Conservation (phyloP, 768 basidiomycete genomes). For the Suillus ampliporus region DNA sequence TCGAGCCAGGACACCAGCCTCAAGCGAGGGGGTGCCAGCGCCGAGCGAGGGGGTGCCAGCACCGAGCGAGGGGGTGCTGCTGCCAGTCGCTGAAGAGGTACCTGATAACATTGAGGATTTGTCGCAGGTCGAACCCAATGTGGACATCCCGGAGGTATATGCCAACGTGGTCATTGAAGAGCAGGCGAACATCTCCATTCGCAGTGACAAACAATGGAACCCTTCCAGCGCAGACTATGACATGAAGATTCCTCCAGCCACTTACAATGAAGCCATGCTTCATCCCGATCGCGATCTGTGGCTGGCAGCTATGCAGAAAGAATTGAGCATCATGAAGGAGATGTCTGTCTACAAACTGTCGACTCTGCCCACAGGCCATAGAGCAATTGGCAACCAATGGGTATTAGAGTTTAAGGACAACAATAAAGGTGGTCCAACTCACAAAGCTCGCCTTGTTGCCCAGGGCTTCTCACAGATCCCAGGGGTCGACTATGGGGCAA, state of each 20-base stretch:
- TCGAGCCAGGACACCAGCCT: too few relatives aligned
- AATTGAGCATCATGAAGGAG: background rate
- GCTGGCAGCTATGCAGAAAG: background rate
- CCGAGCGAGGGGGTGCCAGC: too few relatives aligned
- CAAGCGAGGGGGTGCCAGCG: too few relatives aligned
- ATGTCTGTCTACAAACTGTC: background rate
- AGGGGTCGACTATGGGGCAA: too few relatives aligned
- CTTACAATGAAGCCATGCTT: background rate
- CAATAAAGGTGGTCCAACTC: background rate
- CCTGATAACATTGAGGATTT: too few relatives aligned
- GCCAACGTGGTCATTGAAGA: conserved; percentile 15
- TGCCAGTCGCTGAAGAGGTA: background rate
- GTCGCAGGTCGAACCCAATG: background rate
- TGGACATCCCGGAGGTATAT: background rate
- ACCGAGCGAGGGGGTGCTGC: background rate
- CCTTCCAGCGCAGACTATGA: background rate
- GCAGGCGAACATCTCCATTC: background rate
- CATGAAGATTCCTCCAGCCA: background rate
- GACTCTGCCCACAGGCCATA: background rate
- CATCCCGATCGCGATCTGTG: background rate
- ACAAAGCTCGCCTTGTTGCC: background rate
- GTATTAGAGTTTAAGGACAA: conserved; percentile 1
- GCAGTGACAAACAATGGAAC: background rate
- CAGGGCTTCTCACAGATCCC: background rate
- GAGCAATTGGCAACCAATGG: background rate